Evolutionary conservation across 208 protist genomes (phyloP).

Genomic region (Wallacemonas sp.): DNA sequence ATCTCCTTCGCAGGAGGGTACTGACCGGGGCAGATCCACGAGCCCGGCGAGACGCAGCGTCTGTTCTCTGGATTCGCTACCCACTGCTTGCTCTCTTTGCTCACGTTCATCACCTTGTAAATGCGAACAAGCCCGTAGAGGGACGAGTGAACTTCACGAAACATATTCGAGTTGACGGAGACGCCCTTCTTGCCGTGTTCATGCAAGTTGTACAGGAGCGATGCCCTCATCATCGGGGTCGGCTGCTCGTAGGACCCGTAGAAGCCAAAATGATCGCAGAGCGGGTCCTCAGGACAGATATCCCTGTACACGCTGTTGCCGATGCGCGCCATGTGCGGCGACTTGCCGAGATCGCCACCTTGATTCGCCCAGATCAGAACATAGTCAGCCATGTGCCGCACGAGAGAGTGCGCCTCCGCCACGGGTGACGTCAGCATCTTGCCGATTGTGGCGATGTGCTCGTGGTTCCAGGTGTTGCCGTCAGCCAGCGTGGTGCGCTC

Average conservation of each 20-base stretch:
- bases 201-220: constrained; percentile 65
- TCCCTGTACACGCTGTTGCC: constrained; percentile 80
- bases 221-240: constrained; percentile 46
- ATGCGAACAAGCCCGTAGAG: constrained; percentile 96
- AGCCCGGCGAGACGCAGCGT: constrained; percentile 51
- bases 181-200: not conserved
- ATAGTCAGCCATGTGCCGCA: constrained; percentile 96
- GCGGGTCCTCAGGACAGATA: constrained; percentile 69
- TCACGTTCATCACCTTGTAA: constrained; percentile 94
- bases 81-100: constrained; percentile 59
- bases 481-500: constrained; percentile 97
- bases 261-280: constrained; percentile 25
- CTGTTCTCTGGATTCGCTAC: constrained; percentile 47
- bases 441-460: constrained; percentile 97
- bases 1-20: constrained; percentile 76
- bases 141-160: constrained; percentile 93
- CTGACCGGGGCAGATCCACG: constrained; percentile 70
- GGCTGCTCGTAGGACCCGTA: constrained; percentile 22
- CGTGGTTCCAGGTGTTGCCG: constrained; percentile 99
- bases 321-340: constrained; percentile 62
- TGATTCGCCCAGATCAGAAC: constrained; percentile 85
- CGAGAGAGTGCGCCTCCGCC: constrained; percentile 87
- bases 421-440: constrained; percentile 87
- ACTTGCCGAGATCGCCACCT: constrained; percentile 53
- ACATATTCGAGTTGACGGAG: constrained; percentile 20